Base-by-base conservation (phyloP, 257 asterid species). In the Lantana camara region DNA sequence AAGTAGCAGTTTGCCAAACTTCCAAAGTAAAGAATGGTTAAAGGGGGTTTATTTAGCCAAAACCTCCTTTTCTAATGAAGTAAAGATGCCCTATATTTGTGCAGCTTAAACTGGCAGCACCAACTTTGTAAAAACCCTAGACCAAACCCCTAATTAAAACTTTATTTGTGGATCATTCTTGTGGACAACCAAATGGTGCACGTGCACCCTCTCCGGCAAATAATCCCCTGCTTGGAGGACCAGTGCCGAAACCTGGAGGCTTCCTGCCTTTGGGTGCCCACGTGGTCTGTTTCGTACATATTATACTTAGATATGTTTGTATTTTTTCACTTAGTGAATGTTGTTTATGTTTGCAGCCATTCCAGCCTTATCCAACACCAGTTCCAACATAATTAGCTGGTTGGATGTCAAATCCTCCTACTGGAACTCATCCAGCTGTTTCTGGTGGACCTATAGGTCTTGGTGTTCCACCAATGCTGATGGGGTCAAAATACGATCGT, bases 21-120 rank as follows among this genome's bases (percentile, higher is more conserved):
- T n/a, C n/a, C n/a, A n/a, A n/a, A n/a, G n/a, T n/a, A n/a, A n/a
- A n/a, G n/a, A n/a, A n/a, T n/a, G n/a, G n/a, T n/a, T n/a, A n/a
- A n/a, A n/a, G n/a, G n/a, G n/a, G n/a, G n/a, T n/a, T n/a, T n/a
- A n/a, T n/a, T n/a, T n/a, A n/a, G n/a, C n/a, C n/a, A n/a, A n/a
- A n/a, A n/a, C n/a, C n/a, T n/a, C n/a, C n/a, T n/a, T n/a, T n/a
- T n/a, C n/a, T n/a, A n/a, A n/a, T n/a, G n/a, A n/a, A n/a, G n/a
- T n/a, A n/a, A n/a, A n/a, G n/a, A n/a, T n/a, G n/a, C n/a, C n/a
- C n/a, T 53, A 42, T 66, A 61, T 19, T 34, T 63, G 38, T 77
- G 70, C 98, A 93, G 99, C 78, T 82, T 93, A 75, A 93, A 93
- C 66, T 93, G 99, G 99, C 99, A 93, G 95, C 98, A 93, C 80